phyloP scores from a whole-genome alignment of 2,329 filamentous ascomycete genomes.

The Alternaria burnsii region DNA sequence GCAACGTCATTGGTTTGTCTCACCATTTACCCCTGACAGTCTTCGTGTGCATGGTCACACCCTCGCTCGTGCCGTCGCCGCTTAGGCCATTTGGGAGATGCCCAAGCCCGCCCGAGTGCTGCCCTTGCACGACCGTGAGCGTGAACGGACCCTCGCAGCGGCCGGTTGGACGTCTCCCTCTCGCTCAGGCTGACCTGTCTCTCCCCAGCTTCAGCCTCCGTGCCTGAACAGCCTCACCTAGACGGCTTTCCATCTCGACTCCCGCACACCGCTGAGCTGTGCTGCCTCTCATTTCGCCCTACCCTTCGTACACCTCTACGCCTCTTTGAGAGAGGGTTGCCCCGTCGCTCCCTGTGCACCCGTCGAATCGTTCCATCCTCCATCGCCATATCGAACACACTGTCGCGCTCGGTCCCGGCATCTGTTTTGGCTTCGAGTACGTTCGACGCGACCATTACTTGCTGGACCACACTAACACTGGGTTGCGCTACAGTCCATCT shows the following conservation, averaged over 20 bases:
- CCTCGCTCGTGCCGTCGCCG: conserved; percentile 32
- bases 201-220: conserved; percentile 40
- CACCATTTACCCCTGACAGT: conserved; percentile 32
- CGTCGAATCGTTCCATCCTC: conserved; percentile 20
- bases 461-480: conserved; percentile 30
- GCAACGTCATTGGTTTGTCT: conserved; percentile 27
- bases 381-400: conserved; percentile 19
- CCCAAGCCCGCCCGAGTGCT: conserved; percentile 25
- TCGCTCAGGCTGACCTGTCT: conserved; percentile 35
- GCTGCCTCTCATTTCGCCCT: conserved; percentile 45
- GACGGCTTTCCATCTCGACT: conserved; percentile 18
- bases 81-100: conserved; percentile 30
- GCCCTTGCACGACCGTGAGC: conserved; percentile 37
- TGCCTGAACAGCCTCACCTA: conserved; percentile 43
- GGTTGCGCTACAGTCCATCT: conserved; percentile 22
- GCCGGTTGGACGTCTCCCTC: conserved; percentile 32
- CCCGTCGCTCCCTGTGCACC: conserved; percentile 32
- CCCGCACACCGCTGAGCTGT: conserved; percentile 48
- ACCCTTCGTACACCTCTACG: conserved; percentile 19
- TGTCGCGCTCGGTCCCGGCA: conserved; percentile 22
- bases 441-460: conserved; percentile 21
- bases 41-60: conserved; percentile 22
- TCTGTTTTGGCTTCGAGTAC: conserved; percentile 35
- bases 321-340: conserved; percentile 51
- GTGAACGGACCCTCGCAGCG: conserved; percentile 29